Evolutionary conservation across 345 rosid species (phyloP), one percentile per base, ranked within the genome.

Genomic region (Linum usitatissimum): DNA sequence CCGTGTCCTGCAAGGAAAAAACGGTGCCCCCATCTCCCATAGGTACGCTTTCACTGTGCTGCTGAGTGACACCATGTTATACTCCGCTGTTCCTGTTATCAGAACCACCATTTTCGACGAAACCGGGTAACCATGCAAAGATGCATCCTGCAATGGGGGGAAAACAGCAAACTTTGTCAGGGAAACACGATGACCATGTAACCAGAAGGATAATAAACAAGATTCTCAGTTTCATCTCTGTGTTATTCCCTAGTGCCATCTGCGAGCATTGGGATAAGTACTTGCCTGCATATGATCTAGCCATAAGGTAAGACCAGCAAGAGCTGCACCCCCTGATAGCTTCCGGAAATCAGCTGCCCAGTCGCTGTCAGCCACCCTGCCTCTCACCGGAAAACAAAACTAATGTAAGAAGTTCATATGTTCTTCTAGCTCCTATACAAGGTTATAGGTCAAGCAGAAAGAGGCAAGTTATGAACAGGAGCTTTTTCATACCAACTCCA

Each of bases 21-120:
- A 92, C 12, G 98, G 98, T 10, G 98, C 89, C 3, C 89, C 93
- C 98, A 92, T 92, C 78, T 92, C 98, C 96, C 93, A 92, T 55
- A 92, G 93, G 76, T 81, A 92, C 0, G 85, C 91, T 77, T 88
- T 92, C 64, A 92, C 60, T 18, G 98, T 92, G 73, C 82, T 83
- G 39, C 85, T 76, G 18, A 92, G 86, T 20, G 98, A 92, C 53
- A 89, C 81, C 71, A 71, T 78, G 73, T 89, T 92, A 77, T 92
- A 92, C 53, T 88, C 96, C 18, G 96, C 80, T 3, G 87, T 81
- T 21, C 98, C 98, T 0, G 91, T 86, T 79, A 92, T 82, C 30
- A 92, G 82, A 53, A 83, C 95, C 51, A 92, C 98, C 9, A 90
- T 86, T 75, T 89, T 92, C 19, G 98, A 95, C 69, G 96, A 84